Percentiles rank a stretch among this genome's conserved stretches.
phyloP scores from a whole-genome alignment of 345 rosid genomes.

The Eucalyptus polyanthemos region DNA sequence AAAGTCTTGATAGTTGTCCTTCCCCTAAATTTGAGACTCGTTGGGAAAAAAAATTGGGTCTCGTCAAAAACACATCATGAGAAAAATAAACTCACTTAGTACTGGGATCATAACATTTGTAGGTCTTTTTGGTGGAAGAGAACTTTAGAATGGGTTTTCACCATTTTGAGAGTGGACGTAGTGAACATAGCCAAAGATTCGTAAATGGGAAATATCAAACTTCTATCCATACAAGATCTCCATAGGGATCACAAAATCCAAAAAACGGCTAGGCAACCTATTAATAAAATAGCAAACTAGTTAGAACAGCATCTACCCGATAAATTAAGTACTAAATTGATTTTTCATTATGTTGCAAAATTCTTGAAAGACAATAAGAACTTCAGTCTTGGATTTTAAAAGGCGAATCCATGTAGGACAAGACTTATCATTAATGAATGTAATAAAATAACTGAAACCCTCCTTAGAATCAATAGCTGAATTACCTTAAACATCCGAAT shows the following conservation, averaged over 20 bases:
- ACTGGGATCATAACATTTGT: background rate
- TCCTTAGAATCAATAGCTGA: background rate
- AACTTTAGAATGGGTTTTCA: too few species aligned
- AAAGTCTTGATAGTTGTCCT: background rate
- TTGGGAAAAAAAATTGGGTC: background rate
- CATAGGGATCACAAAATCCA: background rate
- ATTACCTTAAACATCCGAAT: background rate
- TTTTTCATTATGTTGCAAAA: background rate
- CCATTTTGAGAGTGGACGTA: background rate
- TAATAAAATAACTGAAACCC: background rate
- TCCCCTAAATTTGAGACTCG: background rate
- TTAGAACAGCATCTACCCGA: background rate
- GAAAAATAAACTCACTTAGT: too few species aligned
- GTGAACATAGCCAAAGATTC: background rate
- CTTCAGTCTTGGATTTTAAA: background rate
- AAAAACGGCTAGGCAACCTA: background rate
- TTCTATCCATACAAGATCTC: background rate
- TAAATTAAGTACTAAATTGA: background rate
- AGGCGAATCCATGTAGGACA: background rate
- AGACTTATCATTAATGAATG: background rate
- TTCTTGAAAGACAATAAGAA: background rate
- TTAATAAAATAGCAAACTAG: background rate
- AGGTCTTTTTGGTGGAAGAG: background rate
- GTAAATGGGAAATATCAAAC: background rate
- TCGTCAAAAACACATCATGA: background rate